Evolutionary conservation across 768 basidiomycete species (phyloP).

Genomic region (Psilocybe cyanescens): DNA sequence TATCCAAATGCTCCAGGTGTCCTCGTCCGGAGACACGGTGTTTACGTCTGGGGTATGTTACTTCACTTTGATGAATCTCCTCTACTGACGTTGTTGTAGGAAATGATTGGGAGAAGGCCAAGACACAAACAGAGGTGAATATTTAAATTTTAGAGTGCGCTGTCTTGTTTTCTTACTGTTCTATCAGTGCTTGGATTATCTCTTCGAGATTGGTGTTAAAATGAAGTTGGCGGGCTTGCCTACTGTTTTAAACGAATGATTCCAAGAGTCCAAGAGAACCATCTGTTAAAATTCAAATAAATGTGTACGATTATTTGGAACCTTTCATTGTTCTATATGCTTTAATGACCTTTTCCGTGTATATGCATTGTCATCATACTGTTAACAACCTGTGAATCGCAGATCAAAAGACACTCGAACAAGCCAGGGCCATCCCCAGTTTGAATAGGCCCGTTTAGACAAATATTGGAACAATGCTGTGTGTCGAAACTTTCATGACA

Average conservation of each 20-base stretch:
- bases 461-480: no score
- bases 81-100: constrained; percentile 34
- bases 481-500: no score
- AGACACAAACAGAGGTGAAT: constrained; percentile 80
- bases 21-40: constrained; percentile 78
- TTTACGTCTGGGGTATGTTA: constrained; percentile 84
- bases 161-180: background rate
- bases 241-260: constrained; percentile 40
- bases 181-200: constrained; percentile 83
- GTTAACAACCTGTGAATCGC: no score
- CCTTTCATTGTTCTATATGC: no score
- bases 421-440: no score
- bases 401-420: no score
- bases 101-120: constrained; percentile 84
- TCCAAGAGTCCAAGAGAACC: no score
- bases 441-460: no score
- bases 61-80: constrained; percentile 2
- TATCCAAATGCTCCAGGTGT: constrained; percentile 81
- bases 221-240: constrained; percentile 70
- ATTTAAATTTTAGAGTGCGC: background rate
- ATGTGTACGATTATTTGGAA: no score
- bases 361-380: no score
- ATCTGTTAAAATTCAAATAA: no score
- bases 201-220: constrained; percentile 87
- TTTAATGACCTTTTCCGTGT: no score